Evolutionary conservation across 139 green algal genomes (phyloP).

Genomic region (Ostreobium quekettii): DNA sequence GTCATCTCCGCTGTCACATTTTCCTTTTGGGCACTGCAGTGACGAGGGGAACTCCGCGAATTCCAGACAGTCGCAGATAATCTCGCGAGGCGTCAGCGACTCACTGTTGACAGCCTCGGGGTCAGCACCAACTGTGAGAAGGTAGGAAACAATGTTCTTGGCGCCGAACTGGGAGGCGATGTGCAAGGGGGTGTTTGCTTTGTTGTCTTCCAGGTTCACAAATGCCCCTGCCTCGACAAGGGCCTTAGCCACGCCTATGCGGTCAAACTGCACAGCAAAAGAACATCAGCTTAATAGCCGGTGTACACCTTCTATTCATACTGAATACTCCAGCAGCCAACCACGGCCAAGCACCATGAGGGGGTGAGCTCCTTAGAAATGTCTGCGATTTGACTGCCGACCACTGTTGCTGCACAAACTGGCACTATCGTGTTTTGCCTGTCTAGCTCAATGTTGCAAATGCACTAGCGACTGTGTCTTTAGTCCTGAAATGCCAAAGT

Average conservation of each 20-base stretch:
- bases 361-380: too few species aligned
- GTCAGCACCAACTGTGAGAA: not conserved
- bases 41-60: not conserved
- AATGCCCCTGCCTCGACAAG: not conserved
- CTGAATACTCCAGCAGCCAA: too few species aligned
- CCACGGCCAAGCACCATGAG: too few species aligned
- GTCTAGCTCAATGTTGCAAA: too few species aligned
- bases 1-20: not conserved
- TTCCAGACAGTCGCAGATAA: not conserved
- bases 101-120: not conserved
- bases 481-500: too few species aligned
- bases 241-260: not conserved
- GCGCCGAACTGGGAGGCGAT: not conserved
- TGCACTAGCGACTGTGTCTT: too few species aligned
- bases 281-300: too few species aligned
- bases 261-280: not conserved
- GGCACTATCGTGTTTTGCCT: too few species aligned
- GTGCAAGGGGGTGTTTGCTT: conserved; percentile 5
- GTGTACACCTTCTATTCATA: too few species aligned
- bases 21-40: not conserved
- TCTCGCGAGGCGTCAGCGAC: not conserved
- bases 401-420: too few species aligned
- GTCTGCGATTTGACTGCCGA: too few species aligned
- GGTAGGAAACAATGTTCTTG: not conserved
- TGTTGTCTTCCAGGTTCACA: conserved; percentile 4